Base-by-base conservation (phyloP, 2,329 filamentous ascomycete genomes). In the Exophiala viscosa region DNA sequence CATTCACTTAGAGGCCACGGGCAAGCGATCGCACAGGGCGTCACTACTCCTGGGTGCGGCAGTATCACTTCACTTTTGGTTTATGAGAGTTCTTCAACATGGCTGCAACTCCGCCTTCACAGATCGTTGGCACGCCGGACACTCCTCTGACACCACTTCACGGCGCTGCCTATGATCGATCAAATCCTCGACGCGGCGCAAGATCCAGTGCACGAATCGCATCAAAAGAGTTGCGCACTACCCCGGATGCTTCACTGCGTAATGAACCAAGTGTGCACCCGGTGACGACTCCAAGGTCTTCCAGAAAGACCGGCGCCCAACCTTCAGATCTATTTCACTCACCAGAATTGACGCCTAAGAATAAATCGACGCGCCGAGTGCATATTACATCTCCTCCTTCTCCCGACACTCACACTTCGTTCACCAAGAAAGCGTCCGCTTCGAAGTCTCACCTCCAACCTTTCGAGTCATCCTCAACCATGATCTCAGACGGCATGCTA, bases 401-500 rank as follows among this genome's bases (percentile, higher is more conserved):
- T 55, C 57, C 49, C 39, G 47, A 57, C 50, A 48, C 48, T 57
- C 33, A 60, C 55, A 48, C 39, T 54, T 39, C 46, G 48, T 36
- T 35, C 44, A 63, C 40, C 46, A 62, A 52, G 48, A 52, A 35
- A 50, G 58, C 56, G 59, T 60, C 60, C 59, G 63, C 39, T 62
- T 64, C 57, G 58, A 59, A 54, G 54, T 54, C 40, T 20, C 60
- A 50, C 57, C 62, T 58, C 42, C 62, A 43, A 58, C 61, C 57
- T 54, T 50, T 45, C 48, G 52, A 50, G 54, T 64, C 57, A 56
- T 59, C 62, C 45, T 55, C 60, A 38, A 60, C 65, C 55, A 68
- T 56, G 31, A 68, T 67, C 48, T 64, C 69, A 39, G 64, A 64
- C 46, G 70, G 68, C 45, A 79, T 82, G 73, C 72, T 84, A 13